Conservation (phyloP, 1,139 yeast species). For the Martiniozyma asiatica region DNA sequence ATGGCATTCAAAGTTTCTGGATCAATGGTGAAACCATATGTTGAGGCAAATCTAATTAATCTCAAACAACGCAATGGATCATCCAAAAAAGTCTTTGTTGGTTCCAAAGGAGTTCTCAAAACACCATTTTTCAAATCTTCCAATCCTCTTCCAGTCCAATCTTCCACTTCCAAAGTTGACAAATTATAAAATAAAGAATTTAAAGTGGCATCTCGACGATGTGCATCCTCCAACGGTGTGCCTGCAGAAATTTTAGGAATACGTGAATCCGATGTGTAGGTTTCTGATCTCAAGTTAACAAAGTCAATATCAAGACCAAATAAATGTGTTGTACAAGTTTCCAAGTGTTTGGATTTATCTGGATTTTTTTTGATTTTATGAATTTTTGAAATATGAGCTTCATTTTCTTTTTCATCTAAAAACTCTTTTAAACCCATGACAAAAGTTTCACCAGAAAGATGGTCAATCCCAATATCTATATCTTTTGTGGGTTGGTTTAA, state of each 20-base stretch:
- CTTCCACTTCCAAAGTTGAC: constrained; percentile 59
- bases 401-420: constrained; percentile 30
- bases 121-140: constrained; percentile 58
- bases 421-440: constrained; percentile 55
- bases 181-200: constrained; percentile 85
- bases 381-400: constrained; percentile 28
- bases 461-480: constrained; percentile 81
- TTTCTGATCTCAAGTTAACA: constrained; percentile 82
- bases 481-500: constrained; percentile 74
- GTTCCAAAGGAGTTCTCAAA: constrained; percentile 78
- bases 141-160: constrained; percentile 67
- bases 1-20: constrained; percentile 50
- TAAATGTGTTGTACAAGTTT: constrained; percentile 85
- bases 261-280: constrained; percentile 68
- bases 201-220: constrained; percentile 87
- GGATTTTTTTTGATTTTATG: constrained; percentile 89
- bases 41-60: constrained; percentile 72
- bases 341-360: constrained; percentile 88
- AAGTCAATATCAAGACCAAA: constrained; percentile 80
- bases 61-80: constrained; percentile 88
- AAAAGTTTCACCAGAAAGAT: constrained; percentile 75
- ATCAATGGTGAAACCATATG: constrained; percentile 61
- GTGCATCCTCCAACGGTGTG: constrained; percentile 84
- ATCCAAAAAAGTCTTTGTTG: constrained; percentile 74
- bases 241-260: constrained; percentile 73